Conservation (phyloP, 495 filamentous ascomycete genomes). For the Elaphomyces granulatus region DNA sequence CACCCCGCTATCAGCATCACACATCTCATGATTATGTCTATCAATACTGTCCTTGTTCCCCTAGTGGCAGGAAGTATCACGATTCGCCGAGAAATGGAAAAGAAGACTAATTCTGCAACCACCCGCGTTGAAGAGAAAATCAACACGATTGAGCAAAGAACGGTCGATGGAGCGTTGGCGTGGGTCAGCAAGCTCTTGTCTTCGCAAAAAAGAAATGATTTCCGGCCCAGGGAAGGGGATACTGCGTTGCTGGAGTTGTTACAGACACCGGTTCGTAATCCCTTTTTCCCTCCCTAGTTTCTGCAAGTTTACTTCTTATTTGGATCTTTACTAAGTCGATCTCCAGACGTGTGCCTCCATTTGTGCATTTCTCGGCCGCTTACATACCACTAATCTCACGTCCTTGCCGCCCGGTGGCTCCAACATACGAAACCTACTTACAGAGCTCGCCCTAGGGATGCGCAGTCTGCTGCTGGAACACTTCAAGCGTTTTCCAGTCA, state of each 20-base stretch:
- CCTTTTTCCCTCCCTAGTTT: neutral
- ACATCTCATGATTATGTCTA: conserved; percentile 82
- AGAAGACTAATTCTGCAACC: conserved; percentile 56
- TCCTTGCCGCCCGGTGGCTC: conserved; percentile 57
- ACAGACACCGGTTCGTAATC: conserved; percentile 49
- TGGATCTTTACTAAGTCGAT: conserved; percentile 1
- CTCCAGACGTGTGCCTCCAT: conserved; percentile 58
- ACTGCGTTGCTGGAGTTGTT: conserved; percentile 65
- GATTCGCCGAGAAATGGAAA: conserved; percentile 79
- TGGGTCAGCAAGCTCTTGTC: conserved; percentile 64
- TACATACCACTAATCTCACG: conserved; percentile 42
- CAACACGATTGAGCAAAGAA: conserved; percentile 69
- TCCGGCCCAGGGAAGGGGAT: conserved; percentile 75
- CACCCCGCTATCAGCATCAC: conserved; percentile 76
- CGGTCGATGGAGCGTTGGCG: conserved; percentile 66
- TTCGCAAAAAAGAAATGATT: conserved; percentile 82
- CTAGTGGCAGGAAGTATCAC: conserved; percentile 80
- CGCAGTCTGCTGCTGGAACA: conserved; percentile 73
- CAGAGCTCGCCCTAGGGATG: conserved; percentile 73
- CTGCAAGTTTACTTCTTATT: conserved; percentile 2
- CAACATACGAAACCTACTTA: conserved; percentile 62
- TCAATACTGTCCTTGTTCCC: conserved; percentile 78
- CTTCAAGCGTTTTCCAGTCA: conserved; percentile 85
- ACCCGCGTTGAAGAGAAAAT: conserved; percentile 78
- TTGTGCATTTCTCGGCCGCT: conserved; percentile 56